These are phyloP conservation scores for Wallacemonas sp. DNA, from an alignment of 208 protist genomes.

Conservation along the genomic window DNA sequence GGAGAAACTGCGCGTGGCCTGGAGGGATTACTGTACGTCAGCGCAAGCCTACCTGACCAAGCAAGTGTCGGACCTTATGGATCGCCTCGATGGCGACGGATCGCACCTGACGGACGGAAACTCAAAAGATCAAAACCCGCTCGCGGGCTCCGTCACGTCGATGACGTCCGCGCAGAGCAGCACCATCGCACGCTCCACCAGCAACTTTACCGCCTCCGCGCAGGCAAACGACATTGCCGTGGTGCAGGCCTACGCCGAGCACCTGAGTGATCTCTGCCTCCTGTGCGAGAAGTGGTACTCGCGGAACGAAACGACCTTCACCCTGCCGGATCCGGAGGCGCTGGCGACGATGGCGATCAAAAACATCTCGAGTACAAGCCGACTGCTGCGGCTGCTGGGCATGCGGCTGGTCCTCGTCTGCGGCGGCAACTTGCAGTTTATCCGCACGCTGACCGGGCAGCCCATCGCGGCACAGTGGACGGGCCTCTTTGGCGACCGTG, in stretches of 20 bases:
- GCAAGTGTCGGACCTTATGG: conserved; percentile 29
- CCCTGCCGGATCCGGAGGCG: conserved; percentile 43
- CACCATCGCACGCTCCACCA: conserved; percentile 1
- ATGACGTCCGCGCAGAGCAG: conserved; percentile 8
- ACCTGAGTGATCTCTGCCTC: conserved; percentile 76
- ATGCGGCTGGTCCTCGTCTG: conserved; percentile 62
- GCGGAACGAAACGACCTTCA: conserved; percentile 56
- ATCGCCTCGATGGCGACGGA: not conserved
- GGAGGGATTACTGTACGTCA: conserved; percentile 55
- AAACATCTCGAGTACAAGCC: conserved; percentile 69
- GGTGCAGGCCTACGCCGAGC: conserved; percentile 44
- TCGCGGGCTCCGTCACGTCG: conserved; percentile 6
- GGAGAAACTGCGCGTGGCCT: conserved; percentile 43
- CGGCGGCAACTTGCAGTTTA: conserved; percentile 49
- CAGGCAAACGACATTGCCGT: not conserved
- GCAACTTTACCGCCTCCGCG: conserved; percentile 11
- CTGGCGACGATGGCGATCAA: conserved; percentile 41
- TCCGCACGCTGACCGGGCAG: conserved; percentile 33
- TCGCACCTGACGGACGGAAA: not conserved
- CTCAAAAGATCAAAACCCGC: conserved; percentile 13
- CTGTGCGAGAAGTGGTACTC: conserved; percentile 74
- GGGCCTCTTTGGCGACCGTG: conserved; percentile 74
- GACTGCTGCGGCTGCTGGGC: conserved; percentile 77
- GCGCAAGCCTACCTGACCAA: conserved; percentile 46
- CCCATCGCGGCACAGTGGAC: conserved; percentile 41